A percentile compares a stretch with the other conserved stretches of the same genome.
Evolutionary conservation across 345 rosid genomes (phyloP).

Genomic region (Populus ilicifolia): DNA sequence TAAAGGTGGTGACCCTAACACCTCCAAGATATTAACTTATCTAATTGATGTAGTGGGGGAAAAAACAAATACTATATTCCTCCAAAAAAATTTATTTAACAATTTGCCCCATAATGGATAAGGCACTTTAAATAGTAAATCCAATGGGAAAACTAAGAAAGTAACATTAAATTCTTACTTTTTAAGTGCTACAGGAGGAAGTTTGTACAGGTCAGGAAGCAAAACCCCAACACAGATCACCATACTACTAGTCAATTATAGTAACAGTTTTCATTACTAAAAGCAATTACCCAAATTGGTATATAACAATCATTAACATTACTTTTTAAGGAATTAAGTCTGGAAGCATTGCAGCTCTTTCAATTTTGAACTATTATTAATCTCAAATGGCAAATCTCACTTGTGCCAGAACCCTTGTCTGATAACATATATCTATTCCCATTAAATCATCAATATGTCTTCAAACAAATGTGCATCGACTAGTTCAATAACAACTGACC

Average conservation of each 20-base stretch:
- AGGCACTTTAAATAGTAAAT: not conserved
- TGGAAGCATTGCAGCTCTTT: not conserved
- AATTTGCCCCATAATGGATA: not conserved
- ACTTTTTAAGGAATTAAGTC: not conserved
- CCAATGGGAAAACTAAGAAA: not conserved
- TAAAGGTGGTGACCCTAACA: not conserved
- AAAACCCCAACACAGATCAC: not conserved
- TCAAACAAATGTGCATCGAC: not conserved
- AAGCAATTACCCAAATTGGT: not conserved
- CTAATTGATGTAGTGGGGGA: not conserved
- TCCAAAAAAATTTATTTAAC: not conserved
- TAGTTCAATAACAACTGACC: not conserved
- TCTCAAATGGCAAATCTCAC: not conserved
- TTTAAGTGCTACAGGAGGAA: not conserved
- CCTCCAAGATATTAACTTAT: not conserved
- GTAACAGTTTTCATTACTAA: not conserved
- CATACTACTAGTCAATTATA: not conserved
- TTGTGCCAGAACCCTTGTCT: not conserved
- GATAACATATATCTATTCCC: not conserved
- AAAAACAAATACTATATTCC: not conserved
- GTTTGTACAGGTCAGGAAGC: not conserved
- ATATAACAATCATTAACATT: not conserved
- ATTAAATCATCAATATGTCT: not conserved
- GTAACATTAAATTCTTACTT: not conserved
- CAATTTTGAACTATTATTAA: not conserved